phyloP scores from a whole-genome alignment of 2,329 filamentous ascomycete species.

The Sclerotinia nivalis region DNA sequence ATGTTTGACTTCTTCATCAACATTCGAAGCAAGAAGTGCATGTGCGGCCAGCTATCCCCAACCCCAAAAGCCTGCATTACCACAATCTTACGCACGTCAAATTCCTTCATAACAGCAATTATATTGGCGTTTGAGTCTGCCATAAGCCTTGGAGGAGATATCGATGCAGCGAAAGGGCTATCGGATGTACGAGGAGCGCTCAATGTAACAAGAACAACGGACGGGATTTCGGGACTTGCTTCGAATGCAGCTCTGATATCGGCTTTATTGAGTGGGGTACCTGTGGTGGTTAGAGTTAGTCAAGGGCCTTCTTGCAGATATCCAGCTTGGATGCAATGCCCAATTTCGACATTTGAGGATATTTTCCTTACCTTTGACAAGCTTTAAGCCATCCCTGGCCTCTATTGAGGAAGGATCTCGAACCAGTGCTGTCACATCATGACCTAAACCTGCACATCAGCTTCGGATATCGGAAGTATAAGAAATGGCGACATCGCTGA shows the following conservation, averaged over 20 bases:
- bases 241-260: slow-evolving; percentile 48
- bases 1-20: slow-evolving; percentile 51
- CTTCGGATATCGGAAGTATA: neutral
- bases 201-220: slow-evolving; percentile 44
- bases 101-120: slow-evolving; percentile 42
- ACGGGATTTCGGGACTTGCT: slow-evolving; percentile 51
- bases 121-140: slow-evolving; percentile 46
- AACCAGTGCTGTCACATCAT: slow-evolving; percentile 50
- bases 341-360: neutral
- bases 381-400: slow-evolving; percentile 42
- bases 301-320: neutral
- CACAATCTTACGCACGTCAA: slow-evolving; percentile 43
- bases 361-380: slow-evolving; percentile 42
- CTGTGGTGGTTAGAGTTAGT: neutral
- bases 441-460: slow-evolving; percentile 30
- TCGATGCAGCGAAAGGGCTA: slow-evolving; percentile 35
- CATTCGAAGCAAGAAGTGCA: slow-evolving; percentile 46
- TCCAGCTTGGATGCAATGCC: neutral
- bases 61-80: slow-evolving; percentile 54
- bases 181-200: slow-evolving; percentile 41
- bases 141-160: slow-evolving; percentile 43
- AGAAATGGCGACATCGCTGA: slow-evolving; percentile 12
- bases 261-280: slow-evolving; percentile 41
- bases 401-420: slow-evolving; percentile 44
- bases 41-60: slow-evolving; percentile 47